These are phyloP conservation scores for Citrus sp. DNA, from an alignment of 345 rosid species.

Conservation along the genomic window DNA sequence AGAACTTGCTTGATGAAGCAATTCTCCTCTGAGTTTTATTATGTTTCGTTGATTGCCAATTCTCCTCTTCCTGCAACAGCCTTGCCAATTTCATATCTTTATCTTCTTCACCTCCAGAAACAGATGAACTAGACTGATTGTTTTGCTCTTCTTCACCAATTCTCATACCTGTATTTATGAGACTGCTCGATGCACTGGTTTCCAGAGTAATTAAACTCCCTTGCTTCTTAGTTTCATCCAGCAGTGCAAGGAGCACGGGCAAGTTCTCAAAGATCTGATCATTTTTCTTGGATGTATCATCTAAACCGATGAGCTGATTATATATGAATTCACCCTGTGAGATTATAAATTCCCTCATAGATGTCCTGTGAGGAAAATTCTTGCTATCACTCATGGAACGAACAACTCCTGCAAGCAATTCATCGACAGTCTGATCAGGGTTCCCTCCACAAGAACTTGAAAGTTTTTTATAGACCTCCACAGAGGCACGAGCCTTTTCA, in stretches of 20 bases:
- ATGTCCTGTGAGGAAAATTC: too few species aligned
- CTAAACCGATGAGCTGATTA: too few species aligned
- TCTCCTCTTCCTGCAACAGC: conserved; percentile 66
- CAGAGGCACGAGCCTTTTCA: too few species aligned
- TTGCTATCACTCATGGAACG: too few species aligned
- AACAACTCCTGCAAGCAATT: too few species aligned
- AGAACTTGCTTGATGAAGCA: conserved; percentile 42
- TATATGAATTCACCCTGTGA: too few species aligned
- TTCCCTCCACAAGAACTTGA: too few species aligned
- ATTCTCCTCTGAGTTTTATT: conserved; percentile 37
- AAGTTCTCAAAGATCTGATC: conserved; percentile 37
- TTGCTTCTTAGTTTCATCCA: conserved; percentile 38
- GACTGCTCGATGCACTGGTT: conserved; percentile 21
- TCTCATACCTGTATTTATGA: conserved; percentile 33
- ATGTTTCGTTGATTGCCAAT: conserved; percentile 52
- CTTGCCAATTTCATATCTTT: conserved; percentile 53
- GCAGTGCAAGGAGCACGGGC: conserved; percentile 52
- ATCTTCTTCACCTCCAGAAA: conserved; percentile 42
- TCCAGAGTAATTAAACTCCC: conserved; percentile 17
- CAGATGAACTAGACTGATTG: conserved; percentile 17
- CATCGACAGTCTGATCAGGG: too few species aligned
- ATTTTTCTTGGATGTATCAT: conserved; percentile 37
- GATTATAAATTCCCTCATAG: too few species aligned
- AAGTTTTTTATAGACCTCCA: too few species aligned
- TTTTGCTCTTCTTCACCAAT: conserved; percentile 21